Evolutionary conservation across 805 yeast genomes (phyloP), one percentile per base, ranked within the genome.

Genomic region (Starmerella apicola): DNA sequence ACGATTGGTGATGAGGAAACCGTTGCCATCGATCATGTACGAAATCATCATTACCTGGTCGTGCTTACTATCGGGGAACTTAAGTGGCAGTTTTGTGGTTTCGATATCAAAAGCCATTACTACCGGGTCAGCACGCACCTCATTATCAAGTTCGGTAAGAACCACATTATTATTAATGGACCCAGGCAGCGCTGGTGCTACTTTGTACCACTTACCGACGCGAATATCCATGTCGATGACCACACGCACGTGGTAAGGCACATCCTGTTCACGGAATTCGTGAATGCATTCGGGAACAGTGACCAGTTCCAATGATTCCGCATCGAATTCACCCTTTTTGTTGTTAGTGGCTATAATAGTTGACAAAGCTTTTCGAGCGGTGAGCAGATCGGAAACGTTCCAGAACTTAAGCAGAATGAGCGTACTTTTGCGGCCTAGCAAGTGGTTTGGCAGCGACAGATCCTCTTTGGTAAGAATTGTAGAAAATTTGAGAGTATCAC

Each of bases 41-140:
- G 98, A 93, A 37, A 91, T 91, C 98, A 93, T 93, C 96, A 91
- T 91, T 30, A 91, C 72, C 59, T 83, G 93, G 62, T 91, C 99
- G 5, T 81, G 69, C 9, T 79, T 67, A 5, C 95, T 72, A 53
- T 84, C 98, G 0, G 99, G 99, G 51, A 91, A 91, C 57, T 91
- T 93, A 44, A 91, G 68, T 2, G 97, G 97, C 10, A 93, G 84
- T 57, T 91, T 91, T 12, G 96, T 84, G 1, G 99, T 91, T 66
- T 91, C 99, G 40, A 91, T 91, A 70, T 91, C 99, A 57, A 83
- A 91, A 0, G 98, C 98, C 54, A 91, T 59, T 1, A 93, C 88
- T 16, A 91, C 95, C 0, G 97, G 97, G 58, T 91, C 98, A 3
- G 98, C 95, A 61, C 94, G 93, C 28, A 94, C 93, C 36, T 86